A percentile compares a stretch with the other conserved stretches of the same genome.
phyloP scores from a whole-genome alignment of 2,329 filamentous ascomycete genomes.

The Nigrograna mackinnonii region DNA sequence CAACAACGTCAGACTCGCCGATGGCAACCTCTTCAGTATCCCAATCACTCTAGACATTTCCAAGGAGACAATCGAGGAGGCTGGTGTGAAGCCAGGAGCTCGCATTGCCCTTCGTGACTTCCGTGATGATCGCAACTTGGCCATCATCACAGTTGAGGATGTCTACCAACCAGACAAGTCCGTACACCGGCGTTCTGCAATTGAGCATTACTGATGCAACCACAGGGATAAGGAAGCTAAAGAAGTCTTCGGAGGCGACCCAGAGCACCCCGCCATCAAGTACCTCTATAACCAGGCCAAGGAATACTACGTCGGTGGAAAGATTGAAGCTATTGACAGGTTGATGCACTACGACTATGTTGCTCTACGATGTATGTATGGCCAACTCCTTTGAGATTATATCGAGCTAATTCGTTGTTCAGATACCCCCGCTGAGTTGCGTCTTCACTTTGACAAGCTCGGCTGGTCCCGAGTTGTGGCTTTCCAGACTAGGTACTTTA shows the following conservation, averaged over 20 bases:
- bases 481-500: constrained; percentile 78
- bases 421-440: constrained; percentile 93
- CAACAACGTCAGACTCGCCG: constrained; percentile 80
- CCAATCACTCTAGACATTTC: constrained; percentile 92
- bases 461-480: constrained; percentile 97
- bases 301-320: constrained; percentile 94
- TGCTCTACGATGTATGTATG: constrained; percentile 79
- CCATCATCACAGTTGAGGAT: constrained; percentile 94
- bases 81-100: constrained; percentile 76
- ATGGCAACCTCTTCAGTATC: constrained; percentile 93
- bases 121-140: constrained; percentile 93
- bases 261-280: constrained; percentile 88
- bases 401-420: constrained; percentile 5
- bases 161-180: constrained; percentile 96
- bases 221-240: constrained; percentile 82
- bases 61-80: constrained; percentile 72
- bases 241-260: constrained; percentile 91
- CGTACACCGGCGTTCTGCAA: constrained; percentile 35
- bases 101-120: constrained; percentile 91
- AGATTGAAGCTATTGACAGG: constrained; percentile 92
- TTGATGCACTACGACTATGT: constrained; percentile 99
- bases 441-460: constrained; percentile 98
- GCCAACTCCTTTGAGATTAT: not conserved
- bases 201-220: constrained; percentile 21
- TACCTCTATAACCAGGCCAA: constrained; percentile 81